phyloP scores from a whole-genome alignment of 2,329 filamentous ascomycete species.

The Chaetomium strumarium region DNA sequence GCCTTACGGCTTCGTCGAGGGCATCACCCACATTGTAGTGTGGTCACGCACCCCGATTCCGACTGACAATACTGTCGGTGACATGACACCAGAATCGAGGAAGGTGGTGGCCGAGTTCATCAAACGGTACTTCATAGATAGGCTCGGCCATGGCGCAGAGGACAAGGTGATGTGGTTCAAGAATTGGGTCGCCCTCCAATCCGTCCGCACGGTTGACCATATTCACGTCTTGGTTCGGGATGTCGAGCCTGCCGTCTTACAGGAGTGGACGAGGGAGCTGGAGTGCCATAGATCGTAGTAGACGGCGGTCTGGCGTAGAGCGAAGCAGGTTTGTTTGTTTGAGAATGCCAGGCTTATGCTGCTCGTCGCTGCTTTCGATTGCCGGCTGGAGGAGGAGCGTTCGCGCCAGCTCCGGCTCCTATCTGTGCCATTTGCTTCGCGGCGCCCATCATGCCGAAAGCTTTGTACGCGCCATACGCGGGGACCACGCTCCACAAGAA shows the following conservation, averaged over 20 bases:
- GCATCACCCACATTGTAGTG: constrained; percentile 76
- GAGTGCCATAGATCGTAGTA: constrained; percentile 31
- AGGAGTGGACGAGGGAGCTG: constrained; percentile 48
- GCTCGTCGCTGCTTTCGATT: constrained; percentile 52
- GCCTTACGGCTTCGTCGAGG: constrained; percentile 71
- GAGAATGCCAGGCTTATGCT: constrained; percentile 31
- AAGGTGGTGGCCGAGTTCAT: constrained; percentile 64
- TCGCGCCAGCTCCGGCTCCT: constrained; percentile 31
- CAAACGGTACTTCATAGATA: constrained; percentile 58
- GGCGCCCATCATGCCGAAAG: constrained; percentile 47
- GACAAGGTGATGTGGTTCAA: constrained; percentile 76
- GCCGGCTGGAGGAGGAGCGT: constrained; percentile 34
- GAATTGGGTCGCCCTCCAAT: constrained; percentile 87
- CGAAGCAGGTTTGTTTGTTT: neutral
- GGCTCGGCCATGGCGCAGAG: constrained; percentile 44
- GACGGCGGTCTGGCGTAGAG: neutral
- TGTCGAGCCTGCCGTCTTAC: constrained; percentile 45
- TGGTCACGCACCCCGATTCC: constrained; percentile 83
- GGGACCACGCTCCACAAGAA: constrained; percentile 50
- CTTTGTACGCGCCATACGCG: constrained; percentile 51
- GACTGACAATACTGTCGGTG: constrained; percentile 61
- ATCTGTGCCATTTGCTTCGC: constrained; percentile 47
- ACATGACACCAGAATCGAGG: constrained; percentile 64
- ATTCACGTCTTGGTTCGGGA: constrained; percentile 69
- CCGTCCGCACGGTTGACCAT: constrained; percentile 80